Percentiles rank a stretch among this genome's conserved stretches.
These are phyloP conservation scores for Citrus sinensis DNA, from an alignment of 345 rosid species.

Conservation along the genomic window DVS_A1.0 CM039164.1:17084501-17085000, in stretches of 20 bases:
- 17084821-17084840: neutral
- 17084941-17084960: constrained; percentile 97
- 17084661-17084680: no score
- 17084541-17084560: neutral
- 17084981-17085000: constrained; percentile 90
- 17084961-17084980: constrained; percentile 99
- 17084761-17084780: neutral
- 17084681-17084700: no score
- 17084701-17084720: no score
- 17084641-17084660: no score
- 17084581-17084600: neutral
- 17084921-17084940: constrained; percentile 28
- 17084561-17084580: neutral
- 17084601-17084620: neutral
- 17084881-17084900: neutral
- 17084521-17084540: neutral
- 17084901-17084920: neutral
- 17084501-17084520: neutral
- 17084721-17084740: no score
- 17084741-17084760: neutral
- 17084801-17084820: neutral
- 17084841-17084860: neutral
- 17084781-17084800: neutral
- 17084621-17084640: neutral
- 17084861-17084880: neutral